Evolutionary conservation across 305 asterid species (phyloP).

Genomic region (Solanum hybrid): DNA sequence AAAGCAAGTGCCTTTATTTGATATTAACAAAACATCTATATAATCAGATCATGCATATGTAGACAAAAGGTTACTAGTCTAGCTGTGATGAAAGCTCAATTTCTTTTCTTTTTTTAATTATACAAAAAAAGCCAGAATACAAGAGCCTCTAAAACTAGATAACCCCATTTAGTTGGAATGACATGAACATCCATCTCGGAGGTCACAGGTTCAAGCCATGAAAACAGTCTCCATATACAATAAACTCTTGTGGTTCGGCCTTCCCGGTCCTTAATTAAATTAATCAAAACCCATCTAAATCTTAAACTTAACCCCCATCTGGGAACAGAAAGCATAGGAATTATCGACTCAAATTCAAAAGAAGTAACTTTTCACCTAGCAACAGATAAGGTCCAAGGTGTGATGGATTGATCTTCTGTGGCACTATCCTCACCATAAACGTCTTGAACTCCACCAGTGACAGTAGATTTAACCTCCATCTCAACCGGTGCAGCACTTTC

Average conservation of each 20-base stretch:
- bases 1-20: not conserved
- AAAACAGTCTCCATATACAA: not conserved
- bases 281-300: not conserved
- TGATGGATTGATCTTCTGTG: slow-evolving; percentile 63
- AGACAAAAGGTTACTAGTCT: not conserved
- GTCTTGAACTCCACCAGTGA: slow-evolving; percentile 74
- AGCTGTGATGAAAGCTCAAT: not conserved
- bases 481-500: slow-evolving; percentile 38
- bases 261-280: not conserved
- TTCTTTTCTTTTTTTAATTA: not conserved
- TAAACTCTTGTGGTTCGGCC: not conserved
- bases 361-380: slow-evolving; percentile 39
- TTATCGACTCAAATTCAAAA: not conserved
- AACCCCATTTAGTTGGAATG: not conserved
- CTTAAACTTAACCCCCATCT: not conserved
- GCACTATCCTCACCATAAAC: slow-evolving; percentile 89
- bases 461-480: slow-evolving; percentile 39
- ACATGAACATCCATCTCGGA: not conserved
- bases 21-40: not conserved
- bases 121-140: not conserved
- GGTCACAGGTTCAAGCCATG: not conserved
- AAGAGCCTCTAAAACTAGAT: not conserved
- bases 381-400: slow-evolving; percentile 67
- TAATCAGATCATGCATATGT: not conserved
- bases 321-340: not conserved